These are phyloP conservation scores for Rhodotorula graminis DNA, from an alignment of 768 basidiomycete genomes.

Conservation along the genomic window DNA sequence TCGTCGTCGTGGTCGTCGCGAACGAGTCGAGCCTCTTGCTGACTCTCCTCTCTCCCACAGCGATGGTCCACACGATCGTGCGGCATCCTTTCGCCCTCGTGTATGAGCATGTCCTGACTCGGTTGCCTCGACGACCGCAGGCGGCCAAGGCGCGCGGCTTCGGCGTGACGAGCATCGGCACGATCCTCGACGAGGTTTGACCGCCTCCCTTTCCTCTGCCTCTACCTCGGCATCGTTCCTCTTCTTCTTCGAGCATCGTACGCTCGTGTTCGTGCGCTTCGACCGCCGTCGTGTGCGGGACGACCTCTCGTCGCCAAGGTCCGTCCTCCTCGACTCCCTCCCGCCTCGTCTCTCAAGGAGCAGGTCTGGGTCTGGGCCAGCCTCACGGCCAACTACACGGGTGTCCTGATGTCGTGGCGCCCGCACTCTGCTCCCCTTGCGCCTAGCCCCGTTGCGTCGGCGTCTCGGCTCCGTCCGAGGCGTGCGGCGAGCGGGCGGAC, in stretches of 20 bases:
- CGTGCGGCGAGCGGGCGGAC: no score
- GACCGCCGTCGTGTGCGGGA: background rate
- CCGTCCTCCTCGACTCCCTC: background rate
- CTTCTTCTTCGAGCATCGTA: background rate
- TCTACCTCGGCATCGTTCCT: no score
- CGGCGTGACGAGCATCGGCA: constrained; percentile 37
- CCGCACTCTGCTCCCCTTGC: background rate
- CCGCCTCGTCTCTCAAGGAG: constrained; percentile 9
- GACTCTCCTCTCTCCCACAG: background rate
- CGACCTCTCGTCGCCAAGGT: background rate
- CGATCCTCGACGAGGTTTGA: constrained; percentile 38
- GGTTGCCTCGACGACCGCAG: background rate
- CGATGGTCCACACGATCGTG: constrained; percentile 42
- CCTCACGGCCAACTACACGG: background rate
- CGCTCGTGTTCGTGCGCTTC: background rate
- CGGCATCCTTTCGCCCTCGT: no score
- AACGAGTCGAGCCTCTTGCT: no score
- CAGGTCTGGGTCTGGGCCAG: background rate
- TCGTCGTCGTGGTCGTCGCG: background rate
- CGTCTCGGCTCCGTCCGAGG: background rate
- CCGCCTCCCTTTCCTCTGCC: background rate
- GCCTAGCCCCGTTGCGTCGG: background rate
- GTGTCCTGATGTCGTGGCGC: background rate
- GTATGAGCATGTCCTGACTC: no score
- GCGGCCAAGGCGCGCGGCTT: constrained; percentile 36